These are phyloP conservation scores for Cadophora gregata DNA, from an alignment of 2,329 filamentous ascomycete species.

Conservation along the genomic window DNA sequence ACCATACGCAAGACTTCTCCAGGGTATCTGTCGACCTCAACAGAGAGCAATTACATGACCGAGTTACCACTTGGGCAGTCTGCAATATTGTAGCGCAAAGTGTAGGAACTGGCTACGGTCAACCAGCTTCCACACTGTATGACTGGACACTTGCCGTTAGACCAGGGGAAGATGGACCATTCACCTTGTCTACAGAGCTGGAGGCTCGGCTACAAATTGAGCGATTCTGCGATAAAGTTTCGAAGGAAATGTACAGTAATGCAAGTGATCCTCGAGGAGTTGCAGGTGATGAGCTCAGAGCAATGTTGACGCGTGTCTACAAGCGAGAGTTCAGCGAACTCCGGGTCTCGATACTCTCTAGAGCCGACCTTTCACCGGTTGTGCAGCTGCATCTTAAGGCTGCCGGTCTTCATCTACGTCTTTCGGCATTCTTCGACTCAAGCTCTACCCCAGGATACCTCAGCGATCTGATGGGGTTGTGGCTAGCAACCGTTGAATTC, in stretches of 20 bases:
- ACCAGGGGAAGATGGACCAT: slow-evolving; percentile 63
- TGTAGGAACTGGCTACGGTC: slow-evolving; percentile 82
- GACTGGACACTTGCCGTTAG: slow-evolving; percentile 73
- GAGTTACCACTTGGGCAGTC: slow-evolving; percentile 81
- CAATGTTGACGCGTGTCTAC: slow-evolving; percentile 70
- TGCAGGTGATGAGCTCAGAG: slow-evolving; percentile 69
- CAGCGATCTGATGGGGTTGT: slow-evolving; percentile 77
- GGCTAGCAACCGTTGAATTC: slow-evolving; percentile 73
- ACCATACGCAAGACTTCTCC: slow-evolving; percentile 83
- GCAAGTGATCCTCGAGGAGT: slow-evolving; percentile 74
- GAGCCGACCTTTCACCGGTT: slow-evolving; percentile 59
- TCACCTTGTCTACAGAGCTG: slow-evolving; percentile 65
- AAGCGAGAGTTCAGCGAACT: slow-evolving; percentile 69
- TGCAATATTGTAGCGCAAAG: slow-evolving; percentile 85
- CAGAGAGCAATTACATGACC: slow-evolving; percentile 79
- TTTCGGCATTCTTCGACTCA: slow-evolving; percentile 83
- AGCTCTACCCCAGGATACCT: slow-evolving; percentile 74
- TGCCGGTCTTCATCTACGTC: slow-evolving; percentile 74
- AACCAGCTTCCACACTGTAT: slow-evolving; percentile 78
- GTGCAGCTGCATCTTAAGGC: slow-evolving; percentile 73
- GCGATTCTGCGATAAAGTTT: slow-evolving; percentile 77
- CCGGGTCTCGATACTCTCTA: slow-evolving; percentile 64
- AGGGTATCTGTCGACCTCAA: slow-evolving; percentile 76
- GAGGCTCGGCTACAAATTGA: slow-evolving; percentile 74
- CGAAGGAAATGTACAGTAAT: slow-evolving; percentile 80